phyloP scores from a whole-genome alignment of 371 early-diverging fungal species.

The Mucor plumbeus region DNA sequence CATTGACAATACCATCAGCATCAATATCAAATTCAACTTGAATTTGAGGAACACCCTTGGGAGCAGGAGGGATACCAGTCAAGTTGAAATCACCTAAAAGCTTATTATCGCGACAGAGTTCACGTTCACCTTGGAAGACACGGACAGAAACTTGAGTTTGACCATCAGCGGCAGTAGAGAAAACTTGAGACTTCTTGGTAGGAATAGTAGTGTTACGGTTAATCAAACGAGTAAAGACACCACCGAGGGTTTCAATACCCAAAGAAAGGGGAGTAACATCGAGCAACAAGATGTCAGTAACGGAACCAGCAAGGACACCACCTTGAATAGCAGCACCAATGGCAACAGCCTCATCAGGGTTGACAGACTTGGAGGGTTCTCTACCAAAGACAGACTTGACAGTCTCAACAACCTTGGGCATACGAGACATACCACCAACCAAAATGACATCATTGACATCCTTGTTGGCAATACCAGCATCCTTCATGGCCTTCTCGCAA shows the following conservation, averaged over 20 bases:
- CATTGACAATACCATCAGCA: conserved; percentile 99
- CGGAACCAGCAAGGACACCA: conserved; percentile 96
- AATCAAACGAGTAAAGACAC: conserved; percentile 98
- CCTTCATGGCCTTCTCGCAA: conserved; percentile 96
- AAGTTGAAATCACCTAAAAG: conserved; percentile 97
- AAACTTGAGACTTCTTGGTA: conserved; percentile 98
- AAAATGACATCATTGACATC: conserved; percentile 97
- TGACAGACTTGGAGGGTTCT: conserved; percentile 93
- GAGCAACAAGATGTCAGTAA: conserved; percentile 92
- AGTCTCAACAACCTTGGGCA: conserved; percentile 96
- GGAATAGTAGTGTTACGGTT: conserved; percentile 99
- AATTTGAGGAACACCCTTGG: conserved; percentile 93
- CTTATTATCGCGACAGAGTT: conserved; percentile 97
- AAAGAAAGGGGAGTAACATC: conserved; percentile 99
- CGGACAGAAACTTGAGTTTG: conserved; percentile 98
- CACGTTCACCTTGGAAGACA: conserved; percentile 99
- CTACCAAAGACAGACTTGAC: conserved; percentile 91
- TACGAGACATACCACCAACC: conserved; percentile 99
- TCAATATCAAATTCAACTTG: conserved; percentile 99
- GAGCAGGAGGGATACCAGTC: conserved; percentile 84
- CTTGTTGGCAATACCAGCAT: conserved; percentile 84
- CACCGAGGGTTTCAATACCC: conserved; percentile 97
- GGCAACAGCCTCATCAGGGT: conserved; percentile 99
- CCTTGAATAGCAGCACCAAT: conserved; percentile 99
- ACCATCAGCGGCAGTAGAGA: conserved; percentile 99